Evolutionary conservation across 116 monocot genomes (phyloP).

Genomic region (Trichopus zeylanicus): DNA sequence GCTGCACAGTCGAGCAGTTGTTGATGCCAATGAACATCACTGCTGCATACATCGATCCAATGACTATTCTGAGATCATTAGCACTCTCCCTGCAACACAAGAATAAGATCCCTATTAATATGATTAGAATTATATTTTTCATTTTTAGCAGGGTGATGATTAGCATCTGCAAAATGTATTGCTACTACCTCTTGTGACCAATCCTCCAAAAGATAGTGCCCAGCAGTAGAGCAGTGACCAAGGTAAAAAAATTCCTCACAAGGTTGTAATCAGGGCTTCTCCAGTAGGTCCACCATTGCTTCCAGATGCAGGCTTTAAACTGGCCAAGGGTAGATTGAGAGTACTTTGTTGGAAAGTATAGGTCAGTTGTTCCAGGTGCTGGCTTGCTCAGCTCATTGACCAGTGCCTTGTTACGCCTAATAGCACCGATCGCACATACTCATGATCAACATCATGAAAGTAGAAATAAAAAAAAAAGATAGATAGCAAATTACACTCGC

Average conservation of each 20-base stretch:
- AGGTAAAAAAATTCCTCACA: slow-evolving; percentile 43
- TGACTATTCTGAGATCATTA: slow-evolving; percentile 9
- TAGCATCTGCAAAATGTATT: background rate
- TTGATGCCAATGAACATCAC: slow-evolving; percentile 22
- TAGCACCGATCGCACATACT: background rate
- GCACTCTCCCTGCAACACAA: slow-evolving; percentile 20
- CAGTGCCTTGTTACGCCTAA: slow-evolving; percentile 28
- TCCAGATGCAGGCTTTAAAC: slow-evolving; percentile 54
- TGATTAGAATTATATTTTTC: background rate
- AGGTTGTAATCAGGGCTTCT: slow-evolving; percentile 58
- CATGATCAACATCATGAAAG: too few relatives aligned
- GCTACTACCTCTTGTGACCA: slow-evolving; percentile 45
- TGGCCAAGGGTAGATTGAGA: slow-evolving; percentile 31
- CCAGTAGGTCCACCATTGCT: slow-evolving; percentile 61
- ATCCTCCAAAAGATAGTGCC: slow-evolving; percentile 68
- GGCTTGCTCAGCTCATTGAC: slow-evolving; percentile 25
- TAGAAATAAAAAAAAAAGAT: too few relatives aligned
- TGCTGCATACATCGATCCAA: slow-evolving; percentile 29
- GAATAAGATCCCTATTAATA: background rate
- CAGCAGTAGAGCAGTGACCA: slow-evolving; percentile 31
- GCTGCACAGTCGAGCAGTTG: slow-evolving; percentile 27
- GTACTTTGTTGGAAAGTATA: slow-evolving; percentile 42
- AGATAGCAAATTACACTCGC: too few relatives aligned
- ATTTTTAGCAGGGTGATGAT: background rate
- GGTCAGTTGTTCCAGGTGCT: slow-evolving; percentile 26